Evolutionary conservation across 257 asterid genomes (phyloP), one percentile per base, ranked within the genome.

Genomic region (Scutellaria barbata): DNA sequence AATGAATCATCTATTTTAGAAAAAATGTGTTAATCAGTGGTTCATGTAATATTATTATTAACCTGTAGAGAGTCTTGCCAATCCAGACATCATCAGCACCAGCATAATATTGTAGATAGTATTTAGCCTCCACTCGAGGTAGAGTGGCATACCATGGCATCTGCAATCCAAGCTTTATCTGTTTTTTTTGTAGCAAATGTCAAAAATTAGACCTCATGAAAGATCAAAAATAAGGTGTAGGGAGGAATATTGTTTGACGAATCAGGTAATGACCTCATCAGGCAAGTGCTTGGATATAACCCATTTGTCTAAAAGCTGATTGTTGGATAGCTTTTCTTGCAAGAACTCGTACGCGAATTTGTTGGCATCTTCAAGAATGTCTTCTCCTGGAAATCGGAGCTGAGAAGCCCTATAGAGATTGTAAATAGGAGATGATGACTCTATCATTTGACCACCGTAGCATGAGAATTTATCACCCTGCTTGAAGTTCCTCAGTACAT

Each of bases 371-470:
- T 84, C 89, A 22, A 86, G 85, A 14, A 84, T 84, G 7, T 57
- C 60, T 22, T 84, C 92, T 7, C 88, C 86, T 0, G 89, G 89
- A 40, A 80, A 82, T 68, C 25, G 74, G 14, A 83, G 66, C 22
- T 81, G 86, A 4, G 90, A 72, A 33, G 88, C 87, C 37, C 85
- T 69, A 45, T 81, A 85, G 1, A 85, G 82, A 79, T 74, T 81
- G 60, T 74, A 78, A 33, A 85, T 77, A 0, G 85, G 80, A 48
- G 86, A 72, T 16, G 85, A 41, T 0, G 87, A 79, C 55, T 76
- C 83, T 43, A 77, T 76, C 16, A 76, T 76, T 48, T 83, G 85
- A n/a, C 88, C 84, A 14, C 63, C 77, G 54, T 52, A 71, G 66
- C 92, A 84, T 1, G 68, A 65, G 48, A 86, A 86, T 35, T 79